Conservation (phyloP, 495 filamentous ascomycete species). For the Thozetella sp. region DNA sequence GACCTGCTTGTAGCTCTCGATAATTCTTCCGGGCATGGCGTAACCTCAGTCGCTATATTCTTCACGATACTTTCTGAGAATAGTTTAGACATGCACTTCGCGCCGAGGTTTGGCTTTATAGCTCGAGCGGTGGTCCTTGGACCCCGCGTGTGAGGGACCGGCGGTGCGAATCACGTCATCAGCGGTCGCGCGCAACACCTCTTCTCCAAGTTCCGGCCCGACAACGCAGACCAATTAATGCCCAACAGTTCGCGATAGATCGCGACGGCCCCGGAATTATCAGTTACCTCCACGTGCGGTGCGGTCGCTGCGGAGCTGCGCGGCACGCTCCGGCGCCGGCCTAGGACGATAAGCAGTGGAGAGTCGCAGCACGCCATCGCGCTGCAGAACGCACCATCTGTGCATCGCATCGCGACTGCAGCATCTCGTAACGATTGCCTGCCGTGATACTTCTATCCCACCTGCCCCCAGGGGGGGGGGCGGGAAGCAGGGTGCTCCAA, state of each 20-base stretch:
- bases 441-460: not conserved
- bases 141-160: not conserved
- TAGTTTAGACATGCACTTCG: not conserved
- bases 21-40: constrained; percentile 38
- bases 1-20: constrained; percentile 50
- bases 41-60: not conserved
- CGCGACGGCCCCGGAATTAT: not conserved
- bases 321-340: too few species aligned
- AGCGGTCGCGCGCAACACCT: not conserved
- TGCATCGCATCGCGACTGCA: not conserved
- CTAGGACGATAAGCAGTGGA: not conserved
- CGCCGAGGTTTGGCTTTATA: not conserved
- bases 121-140: not conserved
- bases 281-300: not conserved
- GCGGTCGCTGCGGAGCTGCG: not conserved
- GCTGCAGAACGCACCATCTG: not conserved
- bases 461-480: not conserved
- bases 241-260: not conserved
- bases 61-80: not conserved
- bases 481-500: not conserved
- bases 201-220: not conserved
- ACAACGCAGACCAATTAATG: not conserved
- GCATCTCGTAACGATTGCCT: not conserved
- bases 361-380: not conserved
- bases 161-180: not conserved